phyloP scores from a whole-genome alignment of 768 basidiomycete species.

The Baorangia bicolor region DNA sequence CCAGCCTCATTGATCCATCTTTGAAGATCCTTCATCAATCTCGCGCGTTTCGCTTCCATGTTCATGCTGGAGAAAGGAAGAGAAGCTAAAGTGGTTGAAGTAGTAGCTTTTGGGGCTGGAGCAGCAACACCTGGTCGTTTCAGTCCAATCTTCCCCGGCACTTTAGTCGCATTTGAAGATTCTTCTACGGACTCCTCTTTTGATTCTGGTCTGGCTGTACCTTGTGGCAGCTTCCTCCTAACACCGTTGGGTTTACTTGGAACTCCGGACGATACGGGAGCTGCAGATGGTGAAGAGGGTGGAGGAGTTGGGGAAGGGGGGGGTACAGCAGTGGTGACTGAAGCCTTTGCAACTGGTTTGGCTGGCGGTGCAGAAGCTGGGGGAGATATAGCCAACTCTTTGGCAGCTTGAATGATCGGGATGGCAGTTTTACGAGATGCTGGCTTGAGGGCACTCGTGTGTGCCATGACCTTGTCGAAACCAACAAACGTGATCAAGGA shows the following conservation, averaged over 20 bases:
- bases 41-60: slow-evolving; percentile 52
- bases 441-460: slow-evolving; percentile 85
- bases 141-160: slow-evolving; percentile 39
- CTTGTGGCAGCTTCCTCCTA: slow-evolving; percentile 69
- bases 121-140: slow-evolving; percentile 44
- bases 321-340: slow-evolving; percentile 18
- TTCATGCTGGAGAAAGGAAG: slow-evolving; percentile 36
- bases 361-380: slow-evolving; percentile 31
- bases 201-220: slow-evolving; percentile 48
- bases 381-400: slow-evolving; percentile 39
- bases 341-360: slow-evolving; percentile 29
- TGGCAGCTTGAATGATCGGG: slow-evolving; percentile 87
- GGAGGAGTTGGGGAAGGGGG: slow-evolving; percentile 38
- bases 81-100: slow-evolving; percentile 34
- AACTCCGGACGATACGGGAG: slow-evolving; percentile 28
- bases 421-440: slow-evolving; percentile 83
- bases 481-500: slow-evolving; percentile 71
- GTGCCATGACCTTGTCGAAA: slow-evolving; percentile 81
- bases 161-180: slow-evolving; percentile 29
- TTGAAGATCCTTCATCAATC: slow-evolving; percentile 71
- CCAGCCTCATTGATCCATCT: slow-evolving; percentile 88
- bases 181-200: slow-evolving; percentile 40
- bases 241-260: slow-evolving; percentile 58
- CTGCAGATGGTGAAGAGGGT: slow-evolving; percentile 43
- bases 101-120: slow-evolving; percentile 29